Base-by-base conservation (phyloP, 306 rosid species). In the Boehmeria nivea region DNA sequence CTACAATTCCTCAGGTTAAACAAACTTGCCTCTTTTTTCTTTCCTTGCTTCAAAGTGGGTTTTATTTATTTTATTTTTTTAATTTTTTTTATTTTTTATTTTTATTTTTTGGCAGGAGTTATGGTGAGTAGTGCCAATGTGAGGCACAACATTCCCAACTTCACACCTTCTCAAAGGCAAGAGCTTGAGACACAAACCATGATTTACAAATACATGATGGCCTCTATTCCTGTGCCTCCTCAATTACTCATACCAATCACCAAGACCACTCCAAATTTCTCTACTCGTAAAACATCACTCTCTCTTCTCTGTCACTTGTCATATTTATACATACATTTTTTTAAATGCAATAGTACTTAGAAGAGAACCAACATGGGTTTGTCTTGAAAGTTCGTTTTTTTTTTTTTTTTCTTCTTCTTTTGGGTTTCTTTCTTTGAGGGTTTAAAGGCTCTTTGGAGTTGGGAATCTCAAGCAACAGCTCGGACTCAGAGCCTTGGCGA, bases 401-500 rank as follows among this genome's bases (percentile, higher is more conserved):
- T 40, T 10, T 40, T 40, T 12, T 40, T 10, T 11, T 40, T 40
- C n/a, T 3, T 40, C 10, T 0, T 40, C n/a, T 5, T 40, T 11
- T 3, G 15, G n/a, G 15, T 40, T 40, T 40, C 6, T 40, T 40
- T 40, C 45, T 31, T 58, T 5, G 42, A 21, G 63, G 49, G 33
- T 48, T 28, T 6, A 70, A 34, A 43, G 65, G 64, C 6, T 28
- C 54, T 16, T 20, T 64, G 39, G 70, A 50, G 54, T 24, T 59
- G 60, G 76, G 66, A 20, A 27, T 57, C 27, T 36, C 70, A 42
- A 59, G 13, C 26, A 70, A n/a, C 36, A 70, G 16, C 57, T 23
- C 59, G 24, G 71, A 71, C 45, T 42, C 60, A 16, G 76, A 71
- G 61, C 76, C 70, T 28, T 71, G 76, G 76, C 63, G 76, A 27